Conservation (phyloP, 352 stramenopile genomes). For the Poterioochromonas sp. region DNA sequence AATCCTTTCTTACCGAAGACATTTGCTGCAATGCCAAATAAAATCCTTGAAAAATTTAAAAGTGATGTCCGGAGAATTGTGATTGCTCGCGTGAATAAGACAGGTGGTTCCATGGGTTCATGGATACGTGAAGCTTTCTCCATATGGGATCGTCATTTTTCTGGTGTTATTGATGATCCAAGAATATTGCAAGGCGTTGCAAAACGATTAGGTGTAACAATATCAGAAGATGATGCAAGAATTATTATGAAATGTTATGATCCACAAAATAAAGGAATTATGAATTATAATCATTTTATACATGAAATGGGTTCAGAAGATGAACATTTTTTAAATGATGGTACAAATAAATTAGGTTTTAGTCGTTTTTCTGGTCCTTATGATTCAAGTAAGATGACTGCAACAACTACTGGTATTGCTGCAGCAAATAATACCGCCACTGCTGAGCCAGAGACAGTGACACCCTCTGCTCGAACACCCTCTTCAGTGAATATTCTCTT, state of each 20-base stretch:
- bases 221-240: not conserved
- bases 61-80: not conserved
- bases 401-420: too few species aligned
- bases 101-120: not conserved
- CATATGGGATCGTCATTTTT: not conserved
- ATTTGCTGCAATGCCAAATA: not conserved
- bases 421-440: not conserved
- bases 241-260: not conserved
- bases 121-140: not conserved
- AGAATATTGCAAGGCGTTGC: not conserved
- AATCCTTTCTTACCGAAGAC: constrained; percentile 4
- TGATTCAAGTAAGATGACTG: too few species aligned
- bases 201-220: not conserved
- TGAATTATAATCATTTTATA: not conserved
- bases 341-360: too few species aligned
- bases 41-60: not conserved
- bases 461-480: not conserved
- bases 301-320: too few species aligned
- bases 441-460: too few species aligned
- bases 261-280: not conserved
- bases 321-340: too few species aligned
- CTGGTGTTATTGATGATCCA: not conserved
- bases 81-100: not conserved
- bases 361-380: too few species aligned
- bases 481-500: not conserved